Conservation (phyloP, 805 yeast genomes). For the Candida sphagnicola region DNA sequence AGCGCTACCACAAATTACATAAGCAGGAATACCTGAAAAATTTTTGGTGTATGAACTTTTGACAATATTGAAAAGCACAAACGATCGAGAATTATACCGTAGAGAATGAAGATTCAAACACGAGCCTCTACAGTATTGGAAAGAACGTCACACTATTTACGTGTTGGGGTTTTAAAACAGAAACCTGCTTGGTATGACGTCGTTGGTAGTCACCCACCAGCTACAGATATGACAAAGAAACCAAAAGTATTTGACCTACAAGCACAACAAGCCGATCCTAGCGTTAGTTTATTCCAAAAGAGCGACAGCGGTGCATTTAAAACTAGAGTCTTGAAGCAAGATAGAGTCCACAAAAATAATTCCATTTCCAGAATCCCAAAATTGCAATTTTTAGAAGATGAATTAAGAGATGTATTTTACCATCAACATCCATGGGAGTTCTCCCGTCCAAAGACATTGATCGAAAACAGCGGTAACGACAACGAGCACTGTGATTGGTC, state of each 20-base stretch:
- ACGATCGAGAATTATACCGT: too few species aligned
- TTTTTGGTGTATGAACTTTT: too few species aligned
- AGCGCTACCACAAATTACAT: not conserved
- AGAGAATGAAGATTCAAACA: conserved; percentile 55
- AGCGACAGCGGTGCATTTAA: conserved; percentile 25
- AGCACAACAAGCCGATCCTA: conserved; percentile 27
- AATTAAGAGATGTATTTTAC: conserved; percentile 75
- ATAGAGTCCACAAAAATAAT: conserved; percentile 34
- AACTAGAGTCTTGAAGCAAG: conserved; percentile 43
- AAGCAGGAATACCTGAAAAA: too few species aligned
- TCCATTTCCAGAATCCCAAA: conserved; percentile 47
- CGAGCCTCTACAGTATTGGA: conserved; percentile 74
- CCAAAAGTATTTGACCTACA: conserved; percentile 26
- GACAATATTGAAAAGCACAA: too few species aligned
- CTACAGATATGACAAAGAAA: conserved; percentile 52
- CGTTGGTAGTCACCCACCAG: conserved; percentile 80
- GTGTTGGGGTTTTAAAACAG: conserved; percentile 60
- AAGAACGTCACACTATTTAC: conserved; percentile 73
- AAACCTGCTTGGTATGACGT: conserved; percentile 91
- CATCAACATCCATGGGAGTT: conserved; percentile 98
- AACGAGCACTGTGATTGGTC: conserved; percentile 68
- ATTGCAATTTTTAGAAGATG: conserved; percentile 68
- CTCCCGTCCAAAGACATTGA: conserved; percentile 78
- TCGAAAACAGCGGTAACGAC: conserved; percentile 72
- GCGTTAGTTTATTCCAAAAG: not conserved